Conservation (phyloP, 2,329 filamentous ascomycete genomes). For the Aspergillus proliferans region DNA sequence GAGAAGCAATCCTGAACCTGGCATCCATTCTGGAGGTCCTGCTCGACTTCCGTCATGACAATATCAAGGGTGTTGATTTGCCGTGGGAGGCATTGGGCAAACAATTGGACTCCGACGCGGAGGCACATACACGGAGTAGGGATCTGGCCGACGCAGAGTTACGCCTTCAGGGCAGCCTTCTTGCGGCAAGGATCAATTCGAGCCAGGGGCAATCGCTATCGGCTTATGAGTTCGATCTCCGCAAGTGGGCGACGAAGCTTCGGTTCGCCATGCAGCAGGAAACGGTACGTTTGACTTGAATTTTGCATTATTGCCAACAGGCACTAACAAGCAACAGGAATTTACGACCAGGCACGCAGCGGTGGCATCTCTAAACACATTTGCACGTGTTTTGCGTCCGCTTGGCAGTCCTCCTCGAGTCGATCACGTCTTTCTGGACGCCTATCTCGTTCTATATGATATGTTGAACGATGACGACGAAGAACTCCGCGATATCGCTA, state of each 20-base stretch:
- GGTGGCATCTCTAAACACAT: constrained; percentile 27
- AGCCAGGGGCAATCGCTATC: constrained; percentile 6
- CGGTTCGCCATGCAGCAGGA: constrained; percentile 36
- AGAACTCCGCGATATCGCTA: constrained; percentile 66
- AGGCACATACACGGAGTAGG: constrained; percentile 26
- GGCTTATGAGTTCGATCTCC: constrained; percentile 18
- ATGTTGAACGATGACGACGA: constrained; percentile 86
- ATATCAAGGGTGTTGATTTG: constrained; percentile 17
- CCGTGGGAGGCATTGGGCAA: constrained; percentile 22
- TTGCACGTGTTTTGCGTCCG: constrained; percentile 39
- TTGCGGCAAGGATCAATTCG: constrained; percentile 20
- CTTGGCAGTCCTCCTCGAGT: constrained; percentile 13
- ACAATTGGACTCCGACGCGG: constrained; percentile 18
- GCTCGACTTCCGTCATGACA: constrained; percentile 14
- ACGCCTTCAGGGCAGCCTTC: constrained; percentile 32
- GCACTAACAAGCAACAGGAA: constrained; percentile 21
- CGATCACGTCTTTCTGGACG: constrained; percentile 42
- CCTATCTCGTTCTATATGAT: constrained; percentile 65
- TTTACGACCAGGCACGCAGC: constrained; percentile 36
- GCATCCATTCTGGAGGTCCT: constrained; percentile 25
- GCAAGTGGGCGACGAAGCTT: constrained; percentile 28
- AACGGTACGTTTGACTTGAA: constrained; percentile 22
- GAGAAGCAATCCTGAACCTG: constrained; percentile 26
- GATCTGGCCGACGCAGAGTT: constrained; percentile 32
- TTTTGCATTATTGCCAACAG: too few species aligned